Base-by-base conservation (phyloP, 2,329 filamentous ascomycete species). In the Metarhizium humberi region DNA sequence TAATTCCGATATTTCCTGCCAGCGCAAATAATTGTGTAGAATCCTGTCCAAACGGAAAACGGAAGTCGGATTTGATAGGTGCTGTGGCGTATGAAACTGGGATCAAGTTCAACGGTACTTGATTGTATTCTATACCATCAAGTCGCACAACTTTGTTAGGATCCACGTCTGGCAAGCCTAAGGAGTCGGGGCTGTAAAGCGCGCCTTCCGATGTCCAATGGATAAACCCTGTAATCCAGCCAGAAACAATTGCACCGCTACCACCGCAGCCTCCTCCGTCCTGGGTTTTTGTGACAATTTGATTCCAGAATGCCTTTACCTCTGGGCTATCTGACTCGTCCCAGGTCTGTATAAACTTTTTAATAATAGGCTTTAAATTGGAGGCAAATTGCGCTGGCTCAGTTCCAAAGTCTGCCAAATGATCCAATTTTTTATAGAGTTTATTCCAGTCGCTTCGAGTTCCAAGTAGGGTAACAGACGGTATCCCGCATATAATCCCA, bases 161-260 rank as follows among this genome's bases (percentile, higher is more conserved):
- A 20, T 20, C 18, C 18, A 20, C 18, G 18, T 20, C 18, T 20
- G 18, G 18, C 18, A 20, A 20, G 18, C 18, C 18, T 20, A 20
- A 20, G 18, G 18, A 20, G 18, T 20, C 18, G 18, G 18, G 18
- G 18, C 18, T 20, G 18, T 20, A 20, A 40, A 63, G 53, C 0
- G 50, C 38, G 0, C 77, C 77, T 14, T 69, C 56, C 0, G 59
- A 61, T 16, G 64, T 60, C 73, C 75, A 80, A 58, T 73, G 75
- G 58, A 73, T 66, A 57, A 80, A 78, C 0, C 71, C 75, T 0
- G 73, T 74, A 52, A 78, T 70, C 77, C 76, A 80, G 5, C 78
- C 77, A 0, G 71, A 73, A 2, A 77, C 57, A 63, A 73, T 60
- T 69, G 71, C 59, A 50, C 64, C 30, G 61, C 62, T 68, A 45